Evolutionary conservation across 306 rosid genomes (phyloP).

Genomic region (Sechiopsis laciniata): DNA sequence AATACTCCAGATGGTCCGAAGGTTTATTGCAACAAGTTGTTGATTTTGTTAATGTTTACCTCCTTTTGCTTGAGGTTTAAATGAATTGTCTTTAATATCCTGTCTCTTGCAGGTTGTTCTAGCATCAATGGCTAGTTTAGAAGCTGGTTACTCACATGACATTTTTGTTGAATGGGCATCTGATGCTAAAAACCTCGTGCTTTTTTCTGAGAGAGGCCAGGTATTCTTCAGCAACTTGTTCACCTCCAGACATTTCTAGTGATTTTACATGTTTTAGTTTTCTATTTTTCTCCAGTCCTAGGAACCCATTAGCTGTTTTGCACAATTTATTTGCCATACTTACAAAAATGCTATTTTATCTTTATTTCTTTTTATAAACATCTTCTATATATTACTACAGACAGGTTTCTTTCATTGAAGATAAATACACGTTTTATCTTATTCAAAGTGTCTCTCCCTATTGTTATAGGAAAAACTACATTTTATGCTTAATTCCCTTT

Average conservation of each 20-base stretch:
- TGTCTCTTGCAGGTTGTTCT: conserved; percentile 63
- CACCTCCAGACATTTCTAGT: neutral
- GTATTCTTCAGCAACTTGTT: conserved; percentile 37
- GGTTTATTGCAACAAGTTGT: conserved; percentile 33
- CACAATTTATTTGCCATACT: neutral
- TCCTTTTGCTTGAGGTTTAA: conserved; percentile 21
- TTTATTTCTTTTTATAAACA: neutral
- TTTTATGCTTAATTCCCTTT: neutral
- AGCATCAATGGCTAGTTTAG: conserved; percentile 98
- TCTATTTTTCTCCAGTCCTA: neutral
- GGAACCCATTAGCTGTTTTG: neutral
- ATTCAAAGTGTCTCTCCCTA: neutral
- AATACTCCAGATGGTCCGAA: conserved; percentile 91
- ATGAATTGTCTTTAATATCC: conserved; percentile 22
- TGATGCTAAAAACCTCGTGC: conserved; percentile 69
- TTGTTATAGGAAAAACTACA: conserved; percentile 2
- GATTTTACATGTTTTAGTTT: neutral
- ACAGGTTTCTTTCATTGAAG: conserved; percentile 5
- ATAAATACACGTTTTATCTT: neutral
- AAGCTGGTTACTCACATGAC: conserved; percentile 96
- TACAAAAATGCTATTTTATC: neutral
- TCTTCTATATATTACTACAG: neutral
- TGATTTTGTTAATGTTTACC: neutral
- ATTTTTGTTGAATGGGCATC: conserved; percentile 88
- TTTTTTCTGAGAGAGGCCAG: conserved; percentile 95